Percentiles rank a stretch among this genome's conserved stretches.
These are phyloP conservation scores for Digitaria exilis DNA, from an alignment of 202 grass and related monocot species.

Conservation along the genomic window DNA sequence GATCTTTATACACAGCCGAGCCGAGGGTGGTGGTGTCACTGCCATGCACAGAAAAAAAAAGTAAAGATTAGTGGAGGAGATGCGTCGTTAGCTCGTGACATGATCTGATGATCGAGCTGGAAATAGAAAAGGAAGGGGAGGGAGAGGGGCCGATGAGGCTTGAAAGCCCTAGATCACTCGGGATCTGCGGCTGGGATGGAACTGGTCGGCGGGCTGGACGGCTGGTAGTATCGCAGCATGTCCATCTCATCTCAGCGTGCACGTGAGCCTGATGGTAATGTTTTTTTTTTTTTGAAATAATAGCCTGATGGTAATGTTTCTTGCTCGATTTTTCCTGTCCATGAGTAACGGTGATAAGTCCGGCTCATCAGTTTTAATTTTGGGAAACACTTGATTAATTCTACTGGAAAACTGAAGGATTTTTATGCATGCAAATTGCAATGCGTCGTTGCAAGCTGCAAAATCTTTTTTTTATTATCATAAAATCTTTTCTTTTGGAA, in stretches of 20 bases:
- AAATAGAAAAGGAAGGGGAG: not conserved
- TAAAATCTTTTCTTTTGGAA: not conserved
- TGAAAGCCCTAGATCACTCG: constrained; percentile 34
- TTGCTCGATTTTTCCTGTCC: constrained; percentile 9
- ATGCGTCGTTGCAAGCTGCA: not conserved
- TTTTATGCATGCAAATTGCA: not conserved
- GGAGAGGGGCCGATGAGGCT: not conserved
- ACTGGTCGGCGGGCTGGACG: not conserved
- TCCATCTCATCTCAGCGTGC: not conserved
- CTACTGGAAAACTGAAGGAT: not conserved
- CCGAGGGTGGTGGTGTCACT: not conserved
- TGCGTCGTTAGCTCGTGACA: constrained; percentile 29
- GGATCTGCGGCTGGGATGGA: not conserved
- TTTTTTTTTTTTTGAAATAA: no score
- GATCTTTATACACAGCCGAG: constrained; percentile 28
- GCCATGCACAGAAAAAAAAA: constrained; percentile 31
- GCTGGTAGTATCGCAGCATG: not conserved
- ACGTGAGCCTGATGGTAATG: constrained; percentile 25
- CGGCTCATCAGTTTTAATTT: not conserved
- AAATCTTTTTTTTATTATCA: no score
- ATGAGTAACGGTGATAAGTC: not conserved
- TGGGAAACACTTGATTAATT: not conserved
- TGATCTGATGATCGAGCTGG: constrained; percentile 13
- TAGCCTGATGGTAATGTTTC: not conserved
- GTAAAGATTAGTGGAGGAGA: constrained; percentile 27